Evolutionary conservation across 805 yeast species (phyloP), one percentile per base, ranked within the genome.

Genomic region (Starmera caribaea): DNA sequence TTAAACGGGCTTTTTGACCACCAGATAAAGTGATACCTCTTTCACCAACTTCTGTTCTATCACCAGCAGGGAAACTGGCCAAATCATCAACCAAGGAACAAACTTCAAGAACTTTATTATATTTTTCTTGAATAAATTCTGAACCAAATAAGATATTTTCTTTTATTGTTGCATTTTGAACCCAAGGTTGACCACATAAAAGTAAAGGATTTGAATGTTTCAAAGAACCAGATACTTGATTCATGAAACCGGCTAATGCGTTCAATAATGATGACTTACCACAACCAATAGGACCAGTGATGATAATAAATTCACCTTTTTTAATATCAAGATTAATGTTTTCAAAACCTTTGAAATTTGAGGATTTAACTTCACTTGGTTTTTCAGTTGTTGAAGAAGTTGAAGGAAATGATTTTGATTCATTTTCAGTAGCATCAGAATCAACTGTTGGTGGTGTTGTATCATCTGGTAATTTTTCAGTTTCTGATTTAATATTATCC

Each of bases 241-340:
- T 64, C 83, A 84, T 82, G 42, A 72, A 68, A 0, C 90, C 90
- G 5, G 82, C 61, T 12, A 84, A 53, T 0, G 89, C 87, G 46
- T 65, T 65, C 37, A 84, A 65, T 21, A 85, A 61, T 0, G 89
- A 80, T 0, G 88, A 66, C 55, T 84, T 84, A 36, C 95, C 94
- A 3, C 82, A 68, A 1, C 94, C 94, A 50, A 84, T 81, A 3
- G 76, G 53, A 29, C 95, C 95, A 0, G 90, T 82, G 21, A 84
- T 69, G 43, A 82, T 81, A 8, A 84, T 62, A 41, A 84, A 79
- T 53, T 82, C 89, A 16, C 79, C 79, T 37, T 68, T 70, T 34
- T 65, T 57, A 42, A 82, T 63, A 0, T 61, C 48, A 14, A 81
- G 49, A 38, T 71, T 61, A 38, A 79, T 56, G 45, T 76, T 49